These are phyloP conservation scores for Xylariomycetidae sp. DNA, from an alignment of 2,329 filamentous ascomycete species.

Conservation along the genomic window DNA sequence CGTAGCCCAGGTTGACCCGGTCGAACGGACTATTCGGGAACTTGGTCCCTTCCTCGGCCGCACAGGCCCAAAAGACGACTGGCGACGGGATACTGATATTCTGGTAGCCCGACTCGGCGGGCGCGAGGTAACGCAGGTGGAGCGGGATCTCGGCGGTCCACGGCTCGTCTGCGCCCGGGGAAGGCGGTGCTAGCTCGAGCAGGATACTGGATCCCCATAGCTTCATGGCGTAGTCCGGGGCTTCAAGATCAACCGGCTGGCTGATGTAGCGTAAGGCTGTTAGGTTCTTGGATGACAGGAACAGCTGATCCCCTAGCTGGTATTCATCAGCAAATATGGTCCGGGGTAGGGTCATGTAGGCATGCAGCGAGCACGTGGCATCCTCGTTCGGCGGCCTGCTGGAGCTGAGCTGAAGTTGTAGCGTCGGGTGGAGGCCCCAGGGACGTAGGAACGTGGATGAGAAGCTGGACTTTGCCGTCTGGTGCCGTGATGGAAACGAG, in stretches of 20 bases:
- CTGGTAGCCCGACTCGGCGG: constrained; percentile 50
- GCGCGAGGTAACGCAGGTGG: constrained; percentile 77
- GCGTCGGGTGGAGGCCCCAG: constrained; percentile 77
- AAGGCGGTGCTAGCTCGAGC: constrained; percentile 63
- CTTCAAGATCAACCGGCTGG: constrained; percentile 82
- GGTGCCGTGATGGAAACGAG: constrained; percentile 76
- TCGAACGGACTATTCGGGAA: constrained; percentile 82
- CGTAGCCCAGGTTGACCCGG: constrained; percentile 77
- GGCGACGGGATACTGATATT: constrained; percentile 69
- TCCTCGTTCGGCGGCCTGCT: constrained; percentile 46
- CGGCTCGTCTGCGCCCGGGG: constrained; percentile 26
- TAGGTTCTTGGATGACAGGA: constrained; percentile 77
- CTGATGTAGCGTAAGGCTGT: constrained; percentile 62
- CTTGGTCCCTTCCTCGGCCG: constrained; percentile 58
- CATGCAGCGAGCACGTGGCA: constrained; percentile 66
- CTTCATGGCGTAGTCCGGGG: constrained; percentile 72
- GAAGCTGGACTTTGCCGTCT: constrained; percentile 55
- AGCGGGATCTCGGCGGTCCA: constrained; percentile 73
- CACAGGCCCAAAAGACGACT: constrained; percentile 85
- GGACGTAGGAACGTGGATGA: constrained; percentile 61
- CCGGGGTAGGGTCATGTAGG: constrained; percentile 78
- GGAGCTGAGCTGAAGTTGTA: constrained; percentile 62
- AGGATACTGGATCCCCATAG: constrained; percentile 78
- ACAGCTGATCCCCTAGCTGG: constrained; percentile 71
- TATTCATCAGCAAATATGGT: constrained; percentile 83